Evolutionary conservation across 1,284 basidiomycete species (phyloP), one percentile per base, ranked within the genome.

Genomic region (Boletus mariae): DNA sequence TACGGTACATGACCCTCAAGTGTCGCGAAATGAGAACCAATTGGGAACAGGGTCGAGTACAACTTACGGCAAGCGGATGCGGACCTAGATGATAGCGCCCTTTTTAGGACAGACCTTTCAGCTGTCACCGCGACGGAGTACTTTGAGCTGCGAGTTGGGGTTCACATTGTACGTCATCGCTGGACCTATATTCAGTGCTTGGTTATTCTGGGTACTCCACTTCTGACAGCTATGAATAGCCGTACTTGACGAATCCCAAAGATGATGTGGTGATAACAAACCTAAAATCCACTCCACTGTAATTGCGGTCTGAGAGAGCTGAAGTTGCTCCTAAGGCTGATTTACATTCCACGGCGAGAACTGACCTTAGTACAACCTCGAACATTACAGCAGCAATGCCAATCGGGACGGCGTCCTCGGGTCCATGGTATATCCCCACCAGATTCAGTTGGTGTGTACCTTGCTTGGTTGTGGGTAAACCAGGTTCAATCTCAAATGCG

Each of bases 21-120:
- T 25, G 20, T 49, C 31, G 37, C 47, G 35, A 45, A 40, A 48
- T 11, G 47, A 10, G 34, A 32, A 45, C 51, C 23, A 11, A 45
- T 47, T 15, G 32, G 42, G 26, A 37, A 15, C 48, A 61, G 60
- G 57, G 62, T 51, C 57, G 15, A n/a, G 43, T 6, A 23, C 10
- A 8, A 40, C 4, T 63, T 61, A 63, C 47, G 45, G 42, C 42
- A 57, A 13, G 17, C 2, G 4, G 23, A 13, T 12, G 38, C 38
- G 41, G 41, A 12, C 41, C 40, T 41, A 41, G 20, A 20, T 20
- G 20, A 20, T 23, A 13, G 40, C 20, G 42, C 26, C 28, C 25
- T 29, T 43, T 29, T 44, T n/a, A 2, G 42, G 26, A 44, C 31
- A 29, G 43, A 17, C 28, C 28, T 10, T 44, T 44, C 43, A 26